Conservation (phyloP, 495 filamentous ascomycete species). For the Opeltia flavorubescens region DNA sequence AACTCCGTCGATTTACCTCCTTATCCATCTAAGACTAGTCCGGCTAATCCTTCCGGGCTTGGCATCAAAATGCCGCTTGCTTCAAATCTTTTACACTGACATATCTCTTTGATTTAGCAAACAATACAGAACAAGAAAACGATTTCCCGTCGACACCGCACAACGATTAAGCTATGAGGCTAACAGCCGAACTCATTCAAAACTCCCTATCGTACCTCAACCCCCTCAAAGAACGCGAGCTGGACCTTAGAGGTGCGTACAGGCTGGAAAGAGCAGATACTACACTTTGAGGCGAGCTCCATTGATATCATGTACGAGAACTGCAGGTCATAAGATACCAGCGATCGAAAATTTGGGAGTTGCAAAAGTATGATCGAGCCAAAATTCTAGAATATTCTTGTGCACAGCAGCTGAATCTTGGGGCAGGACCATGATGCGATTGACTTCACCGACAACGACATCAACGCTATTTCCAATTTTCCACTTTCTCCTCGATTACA, state of each 20-base stretch:
- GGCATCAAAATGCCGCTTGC: too few species aligned
- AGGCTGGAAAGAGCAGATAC: constrained; percentile 91
- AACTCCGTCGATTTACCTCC: too few species aligned
- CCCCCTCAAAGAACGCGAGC: constrained; percentile 91
- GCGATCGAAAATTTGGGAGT: constrained; percentile 96
- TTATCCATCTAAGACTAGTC: too few species aligned
- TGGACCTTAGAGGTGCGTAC: constrained; percentile 97
- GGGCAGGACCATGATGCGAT: constrained; percentile 73
- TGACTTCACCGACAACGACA: constrained; percentile 97
- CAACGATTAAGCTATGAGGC: constrained; percentile 48
- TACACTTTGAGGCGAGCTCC: constrained; percentile 69
- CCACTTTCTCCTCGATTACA: constrained; percentile 78
- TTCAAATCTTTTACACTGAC: too few species aligned
- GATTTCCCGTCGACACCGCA: too few species aligned
- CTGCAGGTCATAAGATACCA: constrained; percentile 93
- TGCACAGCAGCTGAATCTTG: not conserved
- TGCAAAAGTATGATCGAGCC: constrained; percentile 70
- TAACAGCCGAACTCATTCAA: constrained; percentile 86
- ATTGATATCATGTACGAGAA: constrained; percentile 61
- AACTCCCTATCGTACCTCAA: constrained; percentile 93
- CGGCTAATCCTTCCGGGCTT: too few species aligned
- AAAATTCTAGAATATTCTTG: not conserved
- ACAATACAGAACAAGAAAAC: too few species aligned
- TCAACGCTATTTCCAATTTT: constrained; percentile 78
- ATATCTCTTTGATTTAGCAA: too few species aligned